phyloP scores from a whole-genome alignment of 1,139 yeast genomes.

The Pichiaceae sp. region DNA sequence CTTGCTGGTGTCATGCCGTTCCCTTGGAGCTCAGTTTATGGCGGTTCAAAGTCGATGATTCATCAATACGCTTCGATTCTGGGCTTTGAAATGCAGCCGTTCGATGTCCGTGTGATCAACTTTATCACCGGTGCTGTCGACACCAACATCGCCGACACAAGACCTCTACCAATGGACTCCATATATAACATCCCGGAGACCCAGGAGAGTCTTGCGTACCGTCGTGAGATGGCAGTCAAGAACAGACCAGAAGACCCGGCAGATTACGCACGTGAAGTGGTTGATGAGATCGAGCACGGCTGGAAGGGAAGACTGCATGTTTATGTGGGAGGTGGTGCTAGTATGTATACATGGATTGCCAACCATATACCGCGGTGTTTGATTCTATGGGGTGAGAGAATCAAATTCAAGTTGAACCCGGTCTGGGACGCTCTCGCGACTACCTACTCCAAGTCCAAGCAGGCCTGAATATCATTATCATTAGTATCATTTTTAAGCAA shows the following conservation, averaged over 20 bases:
- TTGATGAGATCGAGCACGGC: constrained; percentile 33
- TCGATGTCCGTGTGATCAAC: constrained; percentile 65
- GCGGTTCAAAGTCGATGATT: constrained; percentile 72
- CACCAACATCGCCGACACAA: constrained; percentile 51
- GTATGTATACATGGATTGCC: constrained; percentile 31
- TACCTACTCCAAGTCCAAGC: not conserved
- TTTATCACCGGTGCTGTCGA: constrained; percentile 62
- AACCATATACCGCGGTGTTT: constrained; percentile 41
- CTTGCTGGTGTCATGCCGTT: constrained; percentile 58
- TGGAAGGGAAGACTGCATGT: constrained; percentile 31
- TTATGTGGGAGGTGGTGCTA: constrained; percentile 46
- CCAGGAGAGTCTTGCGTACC: constrained; percentile 35
- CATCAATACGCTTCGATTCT: constrained; percentile 60
- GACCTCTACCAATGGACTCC: constrained; percentile 50
- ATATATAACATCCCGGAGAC: constrained; percentile 47
- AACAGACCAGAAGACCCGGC: constrained; percentile 54
- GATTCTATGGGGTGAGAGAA: constrained; percentile 34
- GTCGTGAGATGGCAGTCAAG: constrained; percentile 55
- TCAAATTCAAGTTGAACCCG: constrained; percentile 39
- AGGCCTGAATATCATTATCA: not conserved
- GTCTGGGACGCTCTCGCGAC: constrained; percentile 21
- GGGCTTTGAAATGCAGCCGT: constrained; percentile 62
- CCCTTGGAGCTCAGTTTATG: constrained; percentile 64
- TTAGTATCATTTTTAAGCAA: not conserved
- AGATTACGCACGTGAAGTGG: constrained; percentile 46